Evolutionary conservation across 1,139 yeast species (phyloP).

Genomic region (Sugiyamaella pinicola): DNA sequence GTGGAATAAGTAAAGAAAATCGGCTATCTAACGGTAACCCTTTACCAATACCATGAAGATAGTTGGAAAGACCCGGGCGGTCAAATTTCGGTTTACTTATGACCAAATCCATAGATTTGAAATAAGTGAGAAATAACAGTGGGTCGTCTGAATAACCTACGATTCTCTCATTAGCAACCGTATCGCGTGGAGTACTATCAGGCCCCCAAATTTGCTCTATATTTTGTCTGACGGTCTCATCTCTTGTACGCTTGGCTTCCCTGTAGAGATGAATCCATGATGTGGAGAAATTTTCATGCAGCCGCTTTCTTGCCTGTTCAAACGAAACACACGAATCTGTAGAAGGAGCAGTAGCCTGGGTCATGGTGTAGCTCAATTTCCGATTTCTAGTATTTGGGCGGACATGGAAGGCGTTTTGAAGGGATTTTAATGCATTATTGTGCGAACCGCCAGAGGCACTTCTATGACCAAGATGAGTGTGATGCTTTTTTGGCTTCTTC

Average conservation of each 20-base stretch:
- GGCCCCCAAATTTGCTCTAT: constrained; percentile 56
- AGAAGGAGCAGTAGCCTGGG: constrained; percentile 31
- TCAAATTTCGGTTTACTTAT: constrained; percentile 60
- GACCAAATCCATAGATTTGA: constrained; percentile 59
- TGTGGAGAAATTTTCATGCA: constrained; percentile 54
- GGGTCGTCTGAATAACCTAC: constrained; percentile 63
- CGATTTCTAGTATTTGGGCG: constrained; percentile 14
- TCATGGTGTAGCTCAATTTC: constrained; percentile 26
- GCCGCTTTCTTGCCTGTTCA: constrained; percentile 41
- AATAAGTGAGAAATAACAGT: constrained; percentile 59
- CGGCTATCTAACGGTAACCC: constrained; percentile 73
- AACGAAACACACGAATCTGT: constrained; percentile 35
- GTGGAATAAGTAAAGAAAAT: constrained; percentile 71
- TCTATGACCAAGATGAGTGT: constrained; percentile 11
- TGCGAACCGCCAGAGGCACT: constrained; percentile 1
- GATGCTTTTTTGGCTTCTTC: constrained; percentile 10
- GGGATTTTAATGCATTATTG: constrained; percentile 14
- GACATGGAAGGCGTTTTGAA: constrained; percentile 25
- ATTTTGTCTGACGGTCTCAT: constrained; percentile 54
- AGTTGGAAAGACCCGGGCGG: constrained; percentile 56
- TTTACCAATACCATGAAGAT: constrained; percentile 72
- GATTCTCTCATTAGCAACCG: constrained; percentile 54
- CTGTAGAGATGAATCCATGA: constrained; percentile 64
- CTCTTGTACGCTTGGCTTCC: constrained; percentile 33
- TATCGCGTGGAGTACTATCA: constrained; percentile 48